Base-by-base conservation (phyloP, 768 basidiomycete genomes). In the Suillus subluteus region DNA sequence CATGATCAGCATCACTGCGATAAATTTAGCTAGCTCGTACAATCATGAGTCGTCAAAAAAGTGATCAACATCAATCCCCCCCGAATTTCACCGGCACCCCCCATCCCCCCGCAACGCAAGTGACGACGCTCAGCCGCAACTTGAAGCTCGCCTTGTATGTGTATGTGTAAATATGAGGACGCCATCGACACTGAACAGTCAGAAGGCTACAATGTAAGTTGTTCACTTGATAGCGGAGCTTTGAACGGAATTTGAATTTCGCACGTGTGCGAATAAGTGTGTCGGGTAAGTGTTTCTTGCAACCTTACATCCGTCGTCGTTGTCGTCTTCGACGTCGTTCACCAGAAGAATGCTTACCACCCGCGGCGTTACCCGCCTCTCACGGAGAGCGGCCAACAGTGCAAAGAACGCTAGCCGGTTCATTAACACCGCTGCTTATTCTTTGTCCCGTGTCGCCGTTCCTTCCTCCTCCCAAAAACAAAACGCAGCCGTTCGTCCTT, bases 351-450 rank as follows among this genome's bases (percentile, higher is more conserved):
- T 95, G 93, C 86, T 94, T 84, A 92, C 91, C 81, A 84, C 91
- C 74, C 91, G 93, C 80, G 91, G 91, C 82, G 87, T 94, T 80
- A 86, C 91, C 79, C 93, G 94, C 81, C 84, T 95, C 80, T 91
- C 94, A 68, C 91, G 88, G 86, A 89, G 92, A 83, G 91, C 91
- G 74, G 84, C 88, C 78, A 88, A 88, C 78, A 87, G 82, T 78
- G 87, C 88, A 73, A 91, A 87, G 82, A 88, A 87, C 82, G 87
- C 90, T 9, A 55, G 54, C 80, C 88, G 91, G 77, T 90, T 93
- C 82, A 91, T 94, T 82, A 91, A 92, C 69, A 90, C 92, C 67
- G 86, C 90, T 66, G 80, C 88, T 68, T 83, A 88, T 76, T 76
- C 86, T 68, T 71, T 86, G 81, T 74, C 85, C 79, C 82, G 85